phyloP scores from a whole-genome alignment of 352 stramenopile species.

The Globisporangium camurandrum region DNA sequence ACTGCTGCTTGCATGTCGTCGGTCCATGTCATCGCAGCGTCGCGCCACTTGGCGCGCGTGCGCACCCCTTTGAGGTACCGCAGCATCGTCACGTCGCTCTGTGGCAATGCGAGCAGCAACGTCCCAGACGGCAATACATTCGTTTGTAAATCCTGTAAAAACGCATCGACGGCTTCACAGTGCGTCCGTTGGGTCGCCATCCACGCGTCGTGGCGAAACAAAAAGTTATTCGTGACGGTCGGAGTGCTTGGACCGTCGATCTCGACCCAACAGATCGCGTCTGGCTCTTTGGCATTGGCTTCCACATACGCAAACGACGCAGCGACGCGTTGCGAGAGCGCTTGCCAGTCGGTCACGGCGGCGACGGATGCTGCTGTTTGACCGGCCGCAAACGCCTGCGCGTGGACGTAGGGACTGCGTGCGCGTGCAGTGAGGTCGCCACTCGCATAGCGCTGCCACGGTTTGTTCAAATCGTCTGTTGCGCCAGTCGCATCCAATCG shows the following conservation, averaged over 20 bases:
- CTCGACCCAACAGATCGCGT: constrained; percentile 73
- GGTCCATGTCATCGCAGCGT: constrained; percentile 30
- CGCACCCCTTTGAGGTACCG: constrained; percentile 68
- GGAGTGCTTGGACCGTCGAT: constrained; percentile 40
- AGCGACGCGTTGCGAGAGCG: constrained; percentile 27
- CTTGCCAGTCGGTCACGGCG: constrained; percentile 22
- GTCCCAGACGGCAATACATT: constrained; percentile 38
- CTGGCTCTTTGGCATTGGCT: background rate
- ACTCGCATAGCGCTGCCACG: constrained; percentile 66
- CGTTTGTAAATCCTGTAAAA: constrained; percentile 34
- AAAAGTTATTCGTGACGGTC: constrained; percentile 41
- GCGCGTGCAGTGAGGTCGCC: constrained; percentile 43
- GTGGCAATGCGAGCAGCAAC: constrained; percentile 57
- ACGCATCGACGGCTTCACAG: constrained; percentile 38
- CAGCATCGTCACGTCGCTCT: constrained; percentile 63
- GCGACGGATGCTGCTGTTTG: constrained; percentile 19
- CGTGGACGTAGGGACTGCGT: constrained; percentile 50
- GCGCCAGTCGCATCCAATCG: constrained; percentile 14
- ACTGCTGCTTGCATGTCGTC: constrained; percentile 56
- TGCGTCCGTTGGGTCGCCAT: constrained; percentile 50
- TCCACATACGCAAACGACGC: constrained; percentile 8
- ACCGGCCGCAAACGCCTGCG: constrained; percentile 8
- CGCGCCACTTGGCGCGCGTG: constrained; percentile 70
- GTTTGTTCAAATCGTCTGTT: constrained; percentile 32
- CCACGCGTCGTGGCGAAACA: constrained; percentile 53